phyloP scores from a whole-genome alignment of 73 alveolate species.

The Paramecium sonneborni region DNA sequence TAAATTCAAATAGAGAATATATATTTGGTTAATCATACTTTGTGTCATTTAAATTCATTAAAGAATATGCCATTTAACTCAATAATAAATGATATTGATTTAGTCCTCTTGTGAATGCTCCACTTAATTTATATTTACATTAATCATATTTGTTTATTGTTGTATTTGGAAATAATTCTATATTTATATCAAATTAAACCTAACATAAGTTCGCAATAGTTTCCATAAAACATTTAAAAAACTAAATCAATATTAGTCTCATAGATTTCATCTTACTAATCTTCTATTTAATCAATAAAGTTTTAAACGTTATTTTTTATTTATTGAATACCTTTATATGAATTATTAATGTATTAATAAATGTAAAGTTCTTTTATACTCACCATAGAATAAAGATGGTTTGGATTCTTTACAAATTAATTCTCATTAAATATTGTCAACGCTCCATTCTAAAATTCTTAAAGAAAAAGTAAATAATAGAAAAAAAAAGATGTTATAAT shows the following conservation, averaged over 20 bases:
- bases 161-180: not conserved
- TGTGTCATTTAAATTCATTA: not conserved
- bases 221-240: too few species aligned
- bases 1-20: not conserved
- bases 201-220: not conserved
- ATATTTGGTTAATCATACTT: not conserved
- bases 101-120: constrained; percentile 2
- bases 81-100: not conserved
- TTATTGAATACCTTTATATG: not conserved
- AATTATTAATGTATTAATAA: not conserved
- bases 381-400: not conserved
- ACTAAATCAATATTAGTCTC: not conserved
- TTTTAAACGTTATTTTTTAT: not conserved
- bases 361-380: not conserved
- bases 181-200: not conserved
- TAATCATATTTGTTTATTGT: not conserved
- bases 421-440: not conserved
- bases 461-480: not conserved
- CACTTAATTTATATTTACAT: not conserved
- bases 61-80: not conserved
- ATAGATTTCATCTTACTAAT: not conserved
- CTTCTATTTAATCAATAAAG: not conserved
- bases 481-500: not conserved
- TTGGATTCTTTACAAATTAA: not conserved
- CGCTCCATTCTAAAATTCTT: not conserved